Base-by-base conservation (phyloP, 768 basidiomycete genomes). In the Boletus subcaerulescens region DNA sequence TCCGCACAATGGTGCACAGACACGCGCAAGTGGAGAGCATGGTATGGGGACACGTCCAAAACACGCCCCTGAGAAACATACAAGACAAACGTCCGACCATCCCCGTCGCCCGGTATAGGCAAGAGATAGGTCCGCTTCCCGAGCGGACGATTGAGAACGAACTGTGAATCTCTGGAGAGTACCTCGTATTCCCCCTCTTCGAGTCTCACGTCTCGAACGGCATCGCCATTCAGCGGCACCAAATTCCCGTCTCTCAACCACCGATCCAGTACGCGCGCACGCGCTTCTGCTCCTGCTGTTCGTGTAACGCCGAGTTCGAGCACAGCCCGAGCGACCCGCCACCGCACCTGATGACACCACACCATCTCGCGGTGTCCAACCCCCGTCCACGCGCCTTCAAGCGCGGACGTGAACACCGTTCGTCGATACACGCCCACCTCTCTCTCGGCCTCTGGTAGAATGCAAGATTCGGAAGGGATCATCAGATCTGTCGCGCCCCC, bases 321-420 rank as follows among this genome's bases (percentile, higher is more conserved):
- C 24, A 86, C 85, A 18, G 85, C 83, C 49, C 91, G 79, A 15
- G 94, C 94, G 33, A 96, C 76, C 22, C 85, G 82, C 89, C 88
- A 92, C 39, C 97, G 87, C 11, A 98, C 86, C 72, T 99, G 97
- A 71, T 98, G 92, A 66, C 97, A 98, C 97, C 97, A 99, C 5
- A 98, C 93, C 83, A 98, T 95, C 56, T 91, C 95, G 40, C 85
- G 85, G 69, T 99, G 97, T 24, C 95, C 96, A 5, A 98, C 91
- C 3, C 93, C 92, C 3, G 95, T 92, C 91, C 94, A 96, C 3
- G 87, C 82, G n/a, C 92, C 91, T 45, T 95, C 89, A 24, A 98
- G 74, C 1, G 86, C 87, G 32, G 89, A 89, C 1, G 93, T 89
- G 65, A 97, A 96, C 5, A 95, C 77, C 1, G 86, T 87, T 38